Conservation (phyloP, 1,139 yeast species). For the Candida tropicalis region DNA sequence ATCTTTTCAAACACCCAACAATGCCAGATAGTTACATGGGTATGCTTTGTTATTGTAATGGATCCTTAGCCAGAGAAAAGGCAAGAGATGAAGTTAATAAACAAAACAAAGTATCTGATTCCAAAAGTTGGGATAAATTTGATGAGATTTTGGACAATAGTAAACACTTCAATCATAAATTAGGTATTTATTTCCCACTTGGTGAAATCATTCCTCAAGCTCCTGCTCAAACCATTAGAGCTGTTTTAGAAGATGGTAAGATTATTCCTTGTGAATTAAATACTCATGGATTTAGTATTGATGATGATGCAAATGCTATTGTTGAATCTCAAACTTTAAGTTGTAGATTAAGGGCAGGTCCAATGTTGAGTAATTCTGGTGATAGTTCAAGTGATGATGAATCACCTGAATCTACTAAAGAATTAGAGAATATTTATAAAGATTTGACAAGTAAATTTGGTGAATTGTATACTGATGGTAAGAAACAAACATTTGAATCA, state of each 20-base stretch:
- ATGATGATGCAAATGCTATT: conserved; percentile 74
- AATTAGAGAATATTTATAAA: conserved; percentile 25
- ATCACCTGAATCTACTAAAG: conserved; percentile 7
- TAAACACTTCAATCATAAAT: conserved; percentile 33
- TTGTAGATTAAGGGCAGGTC: conserved; percentile 78
- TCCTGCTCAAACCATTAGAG: conserved; percentile 57
- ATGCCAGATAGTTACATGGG: conserved; percentile 82
- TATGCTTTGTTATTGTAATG: conserved; percentile 93
- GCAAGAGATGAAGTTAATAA: conserved; percentile 66
- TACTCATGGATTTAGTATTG: conserved; percentile 43
- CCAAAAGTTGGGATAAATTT: conserved; percentile 65
- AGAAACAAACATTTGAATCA: conserved; percentile 42
- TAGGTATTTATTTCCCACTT: conserved; percentile 84
- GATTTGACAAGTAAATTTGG: conserved; percentile 38
- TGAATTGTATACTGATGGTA: conserved; percentile 52
- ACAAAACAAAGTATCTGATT: conserved; percentile 33
- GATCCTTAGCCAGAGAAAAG: conserved; percentile 82
- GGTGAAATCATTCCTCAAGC: conserved; percentile 91
- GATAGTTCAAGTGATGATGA: not conserved
- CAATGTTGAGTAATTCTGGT: conserved; percentile 49
- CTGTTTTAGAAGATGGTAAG: conserved; percentile 32
- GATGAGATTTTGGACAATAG: conserved; percentile 52
- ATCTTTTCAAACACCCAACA: conserved; percentile 85
- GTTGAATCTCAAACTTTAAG: conserved; percentile 87
- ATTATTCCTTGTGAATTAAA: conserved; percentile 23